These are phyloP conservation scores for Stipa capillata DNA, from an alignment of 176 grass and related monocot species.

Conservation along the genomic window DNA sequence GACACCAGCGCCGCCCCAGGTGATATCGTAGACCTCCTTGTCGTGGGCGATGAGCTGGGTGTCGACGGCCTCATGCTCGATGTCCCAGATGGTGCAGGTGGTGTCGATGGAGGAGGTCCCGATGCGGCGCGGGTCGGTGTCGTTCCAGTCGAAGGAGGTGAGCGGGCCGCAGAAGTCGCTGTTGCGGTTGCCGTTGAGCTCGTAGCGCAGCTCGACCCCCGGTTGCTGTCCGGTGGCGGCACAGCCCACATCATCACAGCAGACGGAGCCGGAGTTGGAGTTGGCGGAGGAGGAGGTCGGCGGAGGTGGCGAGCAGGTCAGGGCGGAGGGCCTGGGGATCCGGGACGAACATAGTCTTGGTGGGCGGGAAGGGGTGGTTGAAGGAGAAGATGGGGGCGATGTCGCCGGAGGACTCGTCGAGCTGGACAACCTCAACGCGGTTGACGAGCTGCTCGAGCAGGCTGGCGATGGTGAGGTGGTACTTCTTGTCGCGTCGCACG, in stretches of 20 bases:
- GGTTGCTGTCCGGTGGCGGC: neutral
- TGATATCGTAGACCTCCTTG: no score
- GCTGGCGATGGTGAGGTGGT: constrained; percentile 87
- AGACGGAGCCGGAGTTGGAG: constrained; percentile 3
- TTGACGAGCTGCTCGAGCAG: no score
- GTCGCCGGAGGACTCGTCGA: constrained; percentile 77
- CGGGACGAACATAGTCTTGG: constrained; percentile 83
- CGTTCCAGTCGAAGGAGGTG: constrained; percentile 94
- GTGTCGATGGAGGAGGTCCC: no score
- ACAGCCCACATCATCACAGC: constrained; percentile 9
- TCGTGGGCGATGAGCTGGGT: no score
- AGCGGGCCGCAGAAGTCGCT: constrained; percentile 80
- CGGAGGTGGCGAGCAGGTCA: no score
- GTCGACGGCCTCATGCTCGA: no score
- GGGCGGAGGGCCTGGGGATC: constrained; percentile 71
- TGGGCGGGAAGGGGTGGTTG: constrained; percentile 81
- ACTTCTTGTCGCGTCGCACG: constrained; percentile 90
- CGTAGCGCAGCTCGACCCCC: constrained; percentile 40
- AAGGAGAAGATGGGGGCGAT: constrained; percentile 82
- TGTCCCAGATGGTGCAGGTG: no score
- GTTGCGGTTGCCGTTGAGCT: constrained; percentile 89
- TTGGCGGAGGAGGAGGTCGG: constrained; percentile 16
- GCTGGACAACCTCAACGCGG: constrained; percentile 90
- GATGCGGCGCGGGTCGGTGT: constrained; percentile 74
- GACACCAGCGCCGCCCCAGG: constrained; percentile 79